These are phyloP conservation scores for Marasmius sp. DNA, from an alignment of 1,284 basidiomycete species.

Conservation along the genomic window DNA sequence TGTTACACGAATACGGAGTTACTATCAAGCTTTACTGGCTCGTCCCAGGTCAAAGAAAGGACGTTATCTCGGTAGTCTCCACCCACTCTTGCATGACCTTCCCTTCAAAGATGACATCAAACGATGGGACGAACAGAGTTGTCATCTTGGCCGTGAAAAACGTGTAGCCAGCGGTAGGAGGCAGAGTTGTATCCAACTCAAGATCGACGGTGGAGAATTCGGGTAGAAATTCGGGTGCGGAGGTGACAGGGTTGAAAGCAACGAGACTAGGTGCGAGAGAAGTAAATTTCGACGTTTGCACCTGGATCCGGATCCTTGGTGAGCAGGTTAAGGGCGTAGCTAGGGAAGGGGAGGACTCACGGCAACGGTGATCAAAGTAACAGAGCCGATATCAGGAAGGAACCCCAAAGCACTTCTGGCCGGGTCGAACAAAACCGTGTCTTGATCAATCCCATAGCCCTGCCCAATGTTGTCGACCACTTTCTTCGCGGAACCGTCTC, in stretches of 20 bases:
- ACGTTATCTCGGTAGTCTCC: neutral
- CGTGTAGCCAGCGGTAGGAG: neutral
- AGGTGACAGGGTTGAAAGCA: neutral
- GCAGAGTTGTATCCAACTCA: neutral
- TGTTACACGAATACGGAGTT: too few relatives aligned
- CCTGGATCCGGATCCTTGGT: too few relatives aligned
- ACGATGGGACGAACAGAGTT: neutral
- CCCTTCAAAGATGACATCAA: neutral
- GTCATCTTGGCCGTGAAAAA: neutral
- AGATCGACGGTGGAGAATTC: neutral
- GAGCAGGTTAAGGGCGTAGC: neutral
- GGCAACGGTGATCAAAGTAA: neutral
- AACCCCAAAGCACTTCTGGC: neutral
- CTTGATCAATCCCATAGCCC: slow-evolving; percentile 4
- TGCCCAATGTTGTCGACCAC: neutral
- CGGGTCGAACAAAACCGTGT: slow-evolving; percentile 1
- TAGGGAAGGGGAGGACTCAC: neutral
- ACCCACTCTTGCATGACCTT: neutral
- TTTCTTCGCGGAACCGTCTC: slow-evolving; percentile 2
- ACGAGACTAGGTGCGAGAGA: neutral
- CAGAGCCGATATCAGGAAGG: neutral
- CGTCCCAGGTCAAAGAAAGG: neutral
- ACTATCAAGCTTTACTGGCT: too few relatives aligned
- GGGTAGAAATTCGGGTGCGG: neutral
- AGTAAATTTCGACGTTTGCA: neutral